Base-by-base conservation (phyloP, 345 rosid species). In the Eucalyptus grandis region DNA sequence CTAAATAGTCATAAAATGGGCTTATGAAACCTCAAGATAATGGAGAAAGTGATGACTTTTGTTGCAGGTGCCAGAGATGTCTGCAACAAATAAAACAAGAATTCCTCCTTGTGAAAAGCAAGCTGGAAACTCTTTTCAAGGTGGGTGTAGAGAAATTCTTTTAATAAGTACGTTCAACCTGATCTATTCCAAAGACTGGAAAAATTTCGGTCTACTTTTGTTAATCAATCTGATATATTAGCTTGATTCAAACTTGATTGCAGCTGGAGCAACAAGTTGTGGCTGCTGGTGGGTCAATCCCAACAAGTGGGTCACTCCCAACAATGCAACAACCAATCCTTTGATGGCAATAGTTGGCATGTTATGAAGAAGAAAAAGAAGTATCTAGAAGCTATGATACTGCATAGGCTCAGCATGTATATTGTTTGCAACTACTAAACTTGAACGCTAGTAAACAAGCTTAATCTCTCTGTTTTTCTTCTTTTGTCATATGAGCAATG, bases 181-280 rank as follows among this genome's bases (percentile, higher is more conserved):
- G 30, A 77, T 77, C 83, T 40, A 40, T 44, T 77, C 47, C 30
- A 21, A 37, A 37, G 47, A 77, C 83, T 69, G 47, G 83, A 37
- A 21, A 37, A 11, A 19, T 21, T 77, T 40, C 83, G 7, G 83
- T 53, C 27, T 14, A 3, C 83, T 49, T 49, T 26, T 24, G 37
- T 26, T 10, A 12, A 65, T 87, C 51, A 86, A n/a, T 82, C 53
- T 37, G 34, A 86, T 62, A 81, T 8, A 47, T 91, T 46, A n/a
- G 83, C 46, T 77, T 11, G 15, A 37, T 77, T 37, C 15, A 6
- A 77, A 37, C 83, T 21, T 89, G 6, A 49, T 88, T 90, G 92
- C 95, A 98, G 99, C 87, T 97, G 93, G 98, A 98, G 96, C 97
- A 95, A 89, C 98, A 98, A 91, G 94, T 98, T 88, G 94, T 95